Evolutionary conservation across 768 basidiomycete genomes (phyloP), one percentile per base, ranked within the genome.

Genomic region (Gymnopilus junonius): DNA sequence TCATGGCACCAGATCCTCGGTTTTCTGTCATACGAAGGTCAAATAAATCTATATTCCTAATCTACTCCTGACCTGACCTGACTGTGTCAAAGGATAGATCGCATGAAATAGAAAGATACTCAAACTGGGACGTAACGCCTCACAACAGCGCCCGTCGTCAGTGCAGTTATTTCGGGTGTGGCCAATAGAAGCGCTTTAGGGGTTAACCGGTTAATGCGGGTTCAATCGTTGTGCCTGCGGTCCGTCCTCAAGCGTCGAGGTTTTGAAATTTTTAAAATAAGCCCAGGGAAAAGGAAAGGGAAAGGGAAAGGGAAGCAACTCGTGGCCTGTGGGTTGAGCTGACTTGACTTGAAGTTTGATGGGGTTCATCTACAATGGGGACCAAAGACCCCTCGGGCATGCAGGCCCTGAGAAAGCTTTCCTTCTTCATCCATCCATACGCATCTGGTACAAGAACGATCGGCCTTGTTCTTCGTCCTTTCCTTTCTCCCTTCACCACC

Each of bases 1-100:
- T 64, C 39, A 45, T 42, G 37, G 40, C 55, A 55, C 63, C 57
- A 58, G 31, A 58, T 58, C 25, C 42, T 46, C 32, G 46, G 57
- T 35, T 48, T 32, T 32, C 40, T 46, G 42, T 4, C 31, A 37
- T 27, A 31, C 29, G 45, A 35, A 17, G 15, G 8, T 57, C 56
- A 57, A 57, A 46, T 48, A 58, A 45, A 34, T 46, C 39, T 42
- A 42, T 11, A 61, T 25, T 35, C 45, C 35, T 43, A 14, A 55
- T n/a, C 6, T n/a, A 35, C n/a, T n/a, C n/a, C n/a, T 11, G 21
- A 8, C n/a, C 46, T 25, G 7, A 25, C 50, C 17, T 51, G 34
- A 37, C 35, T 20, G 37, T 39, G 54, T 55, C 37, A 37, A 11
- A 51, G 11, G 50, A 17, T 21, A 25, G 20, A 31, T 54, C 32